phyloP scores from a whole-genome alignment of 495 filamentous ascomycete species.

The Astrothelium macrocarpum region DNA sequence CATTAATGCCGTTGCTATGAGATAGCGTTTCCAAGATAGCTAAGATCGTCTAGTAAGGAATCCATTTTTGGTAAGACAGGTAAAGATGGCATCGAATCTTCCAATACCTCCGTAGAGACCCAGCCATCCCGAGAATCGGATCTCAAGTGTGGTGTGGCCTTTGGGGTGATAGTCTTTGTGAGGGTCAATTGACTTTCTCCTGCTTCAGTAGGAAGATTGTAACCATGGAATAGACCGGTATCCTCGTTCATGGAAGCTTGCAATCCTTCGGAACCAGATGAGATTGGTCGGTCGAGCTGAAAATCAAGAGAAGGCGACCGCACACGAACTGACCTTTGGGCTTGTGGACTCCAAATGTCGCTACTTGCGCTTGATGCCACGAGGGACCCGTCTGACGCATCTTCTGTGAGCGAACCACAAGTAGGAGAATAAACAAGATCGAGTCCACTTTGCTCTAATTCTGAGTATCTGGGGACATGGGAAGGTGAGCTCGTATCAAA shows the following conservation, averaged over 20 bases:
- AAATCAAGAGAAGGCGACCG: neutral
- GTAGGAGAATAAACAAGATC: neutral
- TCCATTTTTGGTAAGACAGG: neutral
- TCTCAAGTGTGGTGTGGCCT: neutral
- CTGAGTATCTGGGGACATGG: neutral
- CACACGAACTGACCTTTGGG: neutral
- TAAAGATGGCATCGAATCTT: neutral
- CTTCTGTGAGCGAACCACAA: slow-evolving; percentile 2
- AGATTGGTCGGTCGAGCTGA: neutral
- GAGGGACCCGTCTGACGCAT: neutral
- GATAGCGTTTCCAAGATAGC: slow-evolving; percentile 2
- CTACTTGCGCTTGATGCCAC: neutral
- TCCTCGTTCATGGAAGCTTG: neutral
- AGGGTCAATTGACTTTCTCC: slow-evolving; percentile 2
- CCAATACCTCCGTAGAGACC: neutral
- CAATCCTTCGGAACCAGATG: neutral
- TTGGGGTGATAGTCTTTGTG: slow-evolving; percentile 1
- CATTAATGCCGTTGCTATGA: neutral
- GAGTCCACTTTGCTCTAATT: neutral
- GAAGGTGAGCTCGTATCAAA: neutral
- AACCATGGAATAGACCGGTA: neutral
- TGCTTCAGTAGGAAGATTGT: neutral
- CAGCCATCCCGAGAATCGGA: neutral
- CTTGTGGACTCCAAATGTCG: neutral
- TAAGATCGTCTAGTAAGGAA: neutral